Base-by-base conservation (phyloP, 2,329 filamentous ascomycete species). In the Biscogniauxia sp. region DNA sequence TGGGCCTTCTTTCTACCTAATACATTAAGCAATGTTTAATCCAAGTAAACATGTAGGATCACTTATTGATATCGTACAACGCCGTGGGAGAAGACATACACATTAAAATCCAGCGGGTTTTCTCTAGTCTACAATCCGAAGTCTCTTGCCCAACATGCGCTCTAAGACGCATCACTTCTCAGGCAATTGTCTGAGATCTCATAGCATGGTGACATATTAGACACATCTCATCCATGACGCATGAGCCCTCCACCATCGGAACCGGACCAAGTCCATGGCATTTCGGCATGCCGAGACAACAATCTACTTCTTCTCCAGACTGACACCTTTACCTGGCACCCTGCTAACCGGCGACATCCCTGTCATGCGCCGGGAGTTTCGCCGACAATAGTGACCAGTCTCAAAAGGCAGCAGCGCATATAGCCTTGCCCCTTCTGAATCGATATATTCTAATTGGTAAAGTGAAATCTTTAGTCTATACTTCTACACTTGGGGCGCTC, bases 81-180 rank as follows among this genome's bases (percentile, higher is more conserved):
- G 11, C 17, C 5, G 37, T n/a, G 37, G 37, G 37, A 15, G 37
- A 45, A n/a, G 15, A 45, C 53, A 56, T 57, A 55, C 52, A 54
- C 20, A 51, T 59, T 60, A 57, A 52, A 45, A 45, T 45, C 11
- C 13, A 13, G 13, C 41, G 23, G 55, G 53, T 61, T 32, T 19
- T 20, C 51, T 56, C 56, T 64, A 64, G 52, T 64, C 20, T 61
- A 65, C 54, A 56, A 51, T 23, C 49, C 9, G 51, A 59, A 63
- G 56, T 51, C 53, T 55, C 55, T 50, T 56, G 51, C 56, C 45
- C 60, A 52, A 19, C 60, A 63, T n/a, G n/a, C 64, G 63, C 69
- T 62, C 20, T 52, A 59, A 54, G 62, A 68, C 67, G 66, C 63
- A 61, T 66, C 63, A 62, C 63, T 63, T 62, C 60, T 66, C 68